Evolutionary conservation across 129 eudicot genomes (phyloP).

Genomic region (Flaveria sonorensis): DNA sequence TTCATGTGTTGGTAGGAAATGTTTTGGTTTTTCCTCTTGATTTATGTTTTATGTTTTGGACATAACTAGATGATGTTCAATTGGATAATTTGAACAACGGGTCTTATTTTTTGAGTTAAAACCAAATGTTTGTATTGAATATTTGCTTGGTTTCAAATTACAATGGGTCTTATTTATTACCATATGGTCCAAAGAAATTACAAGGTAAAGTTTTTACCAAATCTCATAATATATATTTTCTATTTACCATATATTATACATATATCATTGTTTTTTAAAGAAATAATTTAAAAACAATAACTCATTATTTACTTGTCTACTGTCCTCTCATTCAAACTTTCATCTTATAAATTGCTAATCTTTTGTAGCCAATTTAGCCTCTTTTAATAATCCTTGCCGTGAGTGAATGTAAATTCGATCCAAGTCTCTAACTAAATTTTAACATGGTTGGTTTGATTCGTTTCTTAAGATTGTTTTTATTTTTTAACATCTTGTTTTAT

Average conservation of each 20-base stretch:
- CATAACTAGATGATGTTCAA: not conserved
- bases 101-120: not conserved
- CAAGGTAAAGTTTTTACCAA: too few relatives aligned
- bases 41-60: not conserved
- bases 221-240: not conserved
- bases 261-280: not conserved
- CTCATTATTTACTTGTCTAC: not conserved
- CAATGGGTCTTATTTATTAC: too few relatives aligned
- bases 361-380: not conserved
- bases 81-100: not conserved
- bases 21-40: not conserved
- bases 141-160: not conserved
- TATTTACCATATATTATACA: not conserved
- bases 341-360: not conserved
- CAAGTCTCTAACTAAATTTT: not conserved
- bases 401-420: not conserved
- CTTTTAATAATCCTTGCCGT: not conserved
- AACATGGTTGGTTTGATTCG: not conserved
- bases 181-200: not conserved
- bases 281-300: not conserved
- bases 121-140: not conserved
- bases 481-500: not conserved
- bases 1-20: constrained; percentile 5
- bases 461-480: too few relatives aligned
- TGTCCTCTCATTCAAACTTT: not conserved